Conservation (phyloP, 2,329 filamentous ascomycete species). For the Knoxdaviesia capensis region DNA sequence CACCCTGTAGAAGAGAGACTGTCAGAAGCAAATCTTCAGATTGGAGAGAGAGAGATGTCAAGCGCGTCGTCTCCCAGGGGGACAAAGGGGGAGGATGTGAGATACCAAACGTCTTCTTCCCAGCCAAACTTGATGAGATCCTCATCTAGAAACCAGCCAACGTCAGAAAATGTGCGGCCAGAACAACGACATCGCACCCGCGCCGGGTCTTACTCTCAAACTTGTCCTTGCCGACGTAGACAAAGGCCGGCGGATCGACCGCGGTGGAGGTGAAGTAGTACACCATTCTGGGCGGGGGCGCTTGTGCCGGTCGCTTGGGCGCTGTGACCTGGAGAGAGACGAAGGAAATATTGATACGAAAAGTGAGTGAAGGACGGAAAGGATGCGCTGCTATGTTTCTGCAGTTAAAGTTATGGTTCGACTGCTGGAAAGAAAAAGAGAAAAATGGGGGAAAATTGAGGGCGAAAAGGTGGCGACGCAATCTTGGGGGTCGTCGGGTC, state of each 20-base stretch:
- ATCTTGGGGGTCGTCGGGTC: too few relatives aligned
- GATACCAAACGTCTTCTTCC: constrained; percentile 87
- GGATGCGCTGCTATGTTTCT: too few relatives aligned
- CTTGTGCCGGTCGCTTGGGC: background rate
- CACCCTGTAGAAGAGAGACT: too few relatives aligned
- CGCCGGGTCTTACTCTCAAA: constrained; percentile 59
- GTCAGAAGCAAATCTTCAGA: too few relatives aligned
- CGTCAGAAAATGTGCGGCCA: background rate
- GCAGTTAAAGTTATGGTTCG: too few relatives aligned
- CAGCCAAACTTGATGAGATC: constrained; percentile 86
- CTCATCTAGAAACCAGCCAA: constrained; percentile 45
- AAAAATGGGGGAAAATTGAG: too few relatives aligned
- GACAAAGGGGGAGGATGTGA: constrained; percentile 2
- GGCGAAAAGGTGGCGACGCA: too few relatives aligned
- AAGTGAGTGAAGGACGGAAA: too few relatives aligned
- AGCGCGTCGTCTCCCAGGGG: background rate
- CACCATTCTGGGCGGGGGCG: constrained; percentile 45
- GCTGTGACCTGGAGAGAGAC: too few relatives aligned
- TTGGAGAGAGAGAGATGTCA: too few relatives aligned
- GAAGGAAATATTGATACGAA: too few relatives aligned
- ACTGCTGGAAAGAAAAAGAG: too few relatives aligned
- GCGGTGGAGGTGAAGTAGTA: constrained; percentile 86
- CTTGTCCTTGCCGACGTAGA: constrained; percentile 98
- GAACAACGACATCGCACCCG: background rate
- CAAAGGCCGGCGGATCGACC: constrained; percentile 62